Evolutionary conservation across 192 early-diverging fungal species (phyloP), one percentile per base, ranked within the genome.

Genomic region (Oehlia diaphana): DNA sequence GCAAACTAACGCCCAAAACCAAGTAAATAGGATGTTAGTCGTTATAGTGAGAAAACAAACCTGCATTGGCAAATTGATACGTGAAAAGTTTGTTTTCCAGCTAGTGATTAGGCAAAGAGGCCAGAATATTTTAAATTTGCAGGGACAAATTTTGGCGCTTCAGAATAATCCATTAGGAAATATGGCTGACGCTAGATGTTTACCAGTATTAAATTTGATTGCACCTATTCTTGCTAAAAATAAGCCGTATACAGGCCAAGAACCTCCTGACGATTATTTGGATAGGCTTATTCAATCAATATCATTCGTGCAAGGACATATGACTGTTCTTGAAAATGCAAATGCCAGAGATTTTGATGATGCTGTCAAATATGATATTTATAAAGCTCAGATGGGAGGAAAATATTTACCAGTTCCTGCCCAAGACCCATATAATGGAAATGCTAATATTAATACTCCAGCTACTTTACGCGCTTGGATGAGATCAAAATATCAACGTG

Each of bases 361-460:
- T 63, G 74, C 74, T 4, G 37, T 33, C 37, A 76, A 64, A 8
- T 31, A 37, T 39, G 63, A 76, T n/a, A 76, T 76, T 64, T 76
- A 44, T 64, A 76, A 76, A 63, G 61, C 62, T n/a, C 61, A 65
- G 64, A 76, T 76, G 35, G 74, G 62, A 19, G 73, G 62, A 37
- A 76, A 76, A n/a, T 76, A 76, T 63, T 4, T 64, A n/a, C 62
- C 74, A 76, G 31, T 76, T 42, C 62, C 74, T 2, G 31, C 33
- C 33, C 61, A 76, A 76, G 33, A 75, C 9, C 13, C 53, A 14
- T 14, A 23, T 9, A 64, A 21, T 35, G 35, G 35, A 35, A 35
- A 35, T 35, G 35, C 35, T 64, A 63, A 63, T 75, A 76, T 76
- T 76, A 19, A 76, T 64, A 44, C 62, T 44, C 74, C 74, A 23